These are phyloP conservation scores for Albugo candida DNA, from an alignment of 352 stramenopile species.

Conservation along the genomic window DNA sequence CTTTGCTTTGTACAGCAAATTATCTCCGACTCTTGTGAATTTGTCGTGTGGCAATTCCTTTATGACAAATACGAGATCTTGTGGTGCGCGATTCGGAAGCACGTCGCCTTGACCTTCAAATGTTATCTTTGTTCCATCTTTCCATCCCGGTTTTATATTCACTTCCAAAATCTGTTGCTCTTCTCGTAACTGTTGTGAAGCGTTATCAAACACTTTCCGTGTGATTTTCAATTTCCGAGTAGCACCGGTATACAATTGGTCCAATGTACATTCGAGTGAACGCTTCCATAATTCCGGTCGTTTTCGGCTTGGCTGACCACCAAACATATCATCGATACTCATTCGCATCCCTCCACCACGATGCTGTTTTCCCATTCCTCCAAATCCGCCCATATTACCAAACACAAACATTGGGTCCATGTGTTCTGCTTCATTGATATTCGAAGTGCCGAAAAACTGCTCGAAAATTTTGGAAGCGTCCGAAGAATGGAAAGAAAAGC, in stretches of 20 bases:
- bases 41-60: constrained; percentile 79
- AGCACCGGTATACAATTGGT: constrained; percentile 65
- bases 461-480: constrained; percentile 81
- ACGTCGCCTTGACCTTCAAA: constrained; percentile 87
- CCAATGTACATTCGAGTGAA: constrained; percentile 85
- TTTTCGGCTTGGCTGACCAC: constrained; percentile 6
- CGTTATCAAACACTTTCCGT: constrained; percentile 73
- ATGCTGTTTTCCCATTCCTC: constrained; percentile 10
- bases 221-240: constrained; percentile 91
- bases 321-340: constrained; percentile 25
- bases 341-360: not conserved
- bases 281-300: constrained; percentile 38
- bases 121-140: constrained; percentile 90
- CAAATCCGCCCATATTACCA: constrained; percentile 9
- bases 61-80: constrained; percentile 92
- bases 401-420: constrained; percentile 57
- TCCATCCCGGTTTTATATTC: constrained; percentile 91
- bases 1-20: constrained; percentile 89
- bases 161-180: constrained; percentile 92
- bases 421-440: constrained; percentile 49
- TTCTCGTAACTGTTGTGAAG: constrained; percentile 75
- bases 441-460: constrained; percentile 79
- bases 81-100: constrained; percentile 77
- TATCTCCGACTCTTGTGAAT: constrained; percentile 88
- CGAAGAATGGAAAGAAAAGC: constrained; percentile 58